Base-by-base conservation (phyloP, 352 stramenopile genomes). In the Phytophthora syringae region DNA sequence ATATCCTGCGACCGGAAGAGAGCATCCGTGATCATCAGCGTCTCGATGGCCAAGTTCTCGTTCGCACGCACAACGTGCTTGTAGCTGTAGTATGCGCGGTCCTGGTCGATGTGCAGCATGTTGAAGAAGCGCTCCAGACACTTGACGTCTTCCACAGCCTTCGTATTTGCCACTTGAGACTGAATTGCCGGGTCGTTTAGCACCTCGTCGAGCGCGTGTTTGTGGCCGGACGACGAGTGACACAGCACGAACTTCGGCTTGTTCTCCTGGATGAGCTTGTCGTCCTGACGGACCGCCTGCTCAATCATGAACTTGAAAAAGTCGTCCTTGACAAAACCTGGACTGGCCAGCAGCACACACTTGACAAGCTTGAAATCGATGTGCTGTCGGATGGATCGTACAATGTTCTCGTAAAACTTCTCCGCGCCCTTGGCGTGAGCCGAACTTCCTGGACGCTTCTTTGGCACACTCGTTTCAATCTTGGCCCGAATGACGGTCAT, bases 321-420 rank as follows among this genome's bases (percentile, higher is more conserved):
- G 64, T 99, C 97, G 61, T 99, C 97, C 70, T 99, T 99, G 59
- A 98, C 90, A 52, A 98, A 99, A 15, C 97, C 97, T 13, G 97
- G 97, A 63, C 89, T 98, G 44, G 93, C 98, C 3, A 99, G 57
- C 54, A 99, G 72, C 54, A 99, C 82, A 55, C 90, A 97, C 75
- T 99, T 99, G 67, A 99, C 86, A 30, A 98, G 92, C 60, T 91
- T 89, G 60, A 99, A 99, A 76, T 99, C 94, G 25, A 99, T 90
- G 75, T 99, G 93, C 62, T 95, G 87, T 54, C 98, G 82, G 67
- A 99, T 89, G 4, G 95, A 97, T 64, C 94, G 88, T 76, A 99
- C 98, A 36, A 99, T 88, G 47, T 96, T 97, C 63, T 98, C 91
- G 76, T 98, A 99, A 58, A 99, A 99, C 70, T 98, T 98, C 21